Base-by-base conservation (phyloP, 306 rosid species). In the Medicago arabica region DNA sequence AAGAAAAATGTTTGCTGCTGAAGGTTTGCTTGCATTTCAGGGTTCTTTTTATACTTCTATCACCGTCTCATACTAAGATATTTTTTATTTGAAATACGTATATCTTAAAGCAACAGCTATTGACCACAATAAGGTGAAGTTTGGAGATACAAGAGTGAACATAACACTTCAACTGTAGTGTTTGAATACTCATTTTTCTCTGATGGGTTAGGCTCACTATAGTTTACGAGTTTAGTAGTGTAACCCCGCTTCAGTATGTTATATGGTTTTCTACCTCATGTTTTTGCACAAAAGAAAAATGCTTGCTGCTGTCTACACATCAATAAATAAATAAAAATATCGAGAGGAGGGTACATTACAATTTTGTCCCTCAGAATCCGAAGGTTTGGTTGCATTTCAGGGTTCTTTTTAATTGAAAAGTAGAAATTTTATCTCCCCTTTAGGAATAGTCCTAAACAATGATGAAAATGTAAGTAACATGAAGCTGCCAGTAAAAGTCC, bases 21-120 rank as follows among this genome's bases (percentile, higher is more conserved):
- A 58, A 67, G 63, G 70, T 9, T 64, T 65, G 41, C n/a, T 31
- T 80, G 79, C 73, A 57, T 57, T n/a, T 50, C 16, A 57, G 49
- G 16, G 40, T 39, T 36, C 49, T 67, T 83, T 61, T 10, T 64
- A 72, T 61, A 38, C 72, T 61, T 66, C 59, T 46, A 69, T 78
- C 77, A 57, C 5, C n/a, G 69, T 80, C 47, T 60, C 53, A 62
- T 38, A 63, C 72, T 21, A 16, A 34, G 17, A 84, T n/a, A 49
- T 43, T 28, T 80, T 67, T 67, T 31, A 78, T 82, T 81, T 44
- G 36, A 34, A 78, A 50, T 87, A 87, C 53, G 90, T 88, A 81
- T 76, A 61, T 71, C 94, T 85, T 91, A 67, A 93, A 91, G 96
- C 87, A 87, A 93, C 78, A 69, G 83, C 87, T 77, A 79, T n/a